Evolutionary conservation across 192 early-diverging fungal species (phyloP), one percentile per base, ranked within the genome.

Genomic region (Phycomyces nitens): DNA sequence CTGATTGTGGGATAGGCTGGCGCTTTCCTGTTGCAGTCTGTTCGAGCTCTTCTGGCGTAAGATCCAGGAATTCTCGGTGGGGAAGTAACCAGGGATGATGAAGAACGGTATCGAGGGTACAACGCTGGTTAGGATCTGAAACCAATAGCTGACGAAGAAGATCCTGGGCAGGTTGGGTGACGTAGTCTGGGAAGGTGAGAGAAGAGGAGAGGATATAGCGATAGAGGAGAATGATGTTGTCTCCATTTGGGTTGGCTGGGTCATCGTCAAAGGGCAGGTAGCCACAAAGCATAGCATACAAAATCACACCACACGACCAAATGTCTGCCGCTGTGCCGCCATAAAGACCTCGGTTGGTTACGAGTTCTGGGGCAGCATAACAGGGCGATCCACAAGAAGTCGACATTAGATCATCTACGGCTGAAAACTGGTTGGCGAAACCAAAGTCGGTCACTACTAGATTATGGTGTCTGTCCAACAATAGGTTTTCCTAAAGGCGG

Each of bases 381-480:
- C 95, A 97, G 23, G 96, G 96, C 60, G 93, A 94, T 21, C 96
- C 96, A 65, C 96, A 99, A 52, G 89, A 92, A 3, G 96, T 99
- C 1, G 88, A 81, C 83, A 99, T 88, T 53, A 97, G 74, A 69
- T 92, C 88, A 69, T 83, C 80, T 0, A 86, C 77, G 16, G 77
- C 78, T 14, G 82, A 74, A 50, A 92, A 90, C 72, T 90, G 86
- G 64, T 94, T 96, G 16, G 96, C 95, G 77, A 98, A 98, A 15
- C 96, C 96, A 88, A 98, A 98, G 71, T 98, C 96, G 11, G 96
- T 94, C 73, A 98, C 96, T 65, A 95, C 90, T 55, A 98, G 84
- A 67, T 98, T 93, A 41, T 91, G 82, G 65, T 94, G 82, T 57
- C 81, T 82, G 78, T 98, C 96, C 69, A 98, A 74, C 42, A 98